Base-by-base conservation (phyloP, 148 eudicot species). In the Rheum nobile region DNA sequence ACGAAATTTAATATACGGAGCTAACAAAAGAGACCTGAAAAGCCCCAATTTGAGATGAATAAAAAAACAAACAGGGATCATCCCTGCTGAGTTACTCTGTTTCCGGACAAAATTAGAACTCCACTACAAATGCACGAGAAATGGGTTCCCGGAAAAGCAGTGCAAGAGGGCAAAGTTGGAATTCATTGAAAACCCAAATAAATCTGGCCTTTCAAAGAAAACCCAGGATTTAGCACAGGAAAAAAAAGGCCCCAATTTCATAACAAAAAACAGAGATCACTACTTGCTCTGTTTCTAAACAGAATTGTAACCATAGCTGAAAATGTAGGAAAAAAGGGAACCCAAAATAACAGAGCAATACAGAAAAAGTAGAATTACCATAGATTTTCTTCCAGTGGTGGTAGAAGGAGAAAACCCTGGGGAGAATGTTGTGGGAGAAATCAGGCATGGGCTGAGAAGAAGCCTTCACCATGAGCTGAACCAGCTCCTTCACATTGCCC, bases 351-450 rank as follows among this genome's bases (percentile, higher is more conserved):
- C n/a, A n/a, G n/a, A n/a, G n/a, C n/a, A n/a, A n/a, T n/a, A n/a
- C n/a, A n/a, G 77, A 71, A 80, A 74, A 72, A 82, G 19, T 92
- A n/a, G n/a, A n/a, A n/a, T n/a, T n/a, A 91, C 97, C 98, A 84
- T 95, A 91, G 44, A 95, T 85, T 83, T 90, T 91, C 77, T 84
- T 88, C 98, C 98, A 95, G 34, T 95, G 98, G 75, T 95, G 97
- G 77, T 95, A 95, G 82, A 95, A 95, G 52, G 98, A 90, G 80
- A 95, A 87, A 14, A 95, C 98, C 61, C 98, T 87, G 13, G 98
- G 96, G 55, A 95, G 93, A 34, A 95, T 95, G 74, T 95, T 90
- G 83, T 95, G 98, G 37, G 93, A 86, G 57, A 78, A 76, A 79
- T 76, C 73, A 70, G 90, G 83, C 86, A 94, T 85, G 42, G 96